Evolutionary conservation across 805 yeast species (phyloP), one percentile per base, ranked within the genome.

Genomic region (Starmerella sirachaensis): DNA sequence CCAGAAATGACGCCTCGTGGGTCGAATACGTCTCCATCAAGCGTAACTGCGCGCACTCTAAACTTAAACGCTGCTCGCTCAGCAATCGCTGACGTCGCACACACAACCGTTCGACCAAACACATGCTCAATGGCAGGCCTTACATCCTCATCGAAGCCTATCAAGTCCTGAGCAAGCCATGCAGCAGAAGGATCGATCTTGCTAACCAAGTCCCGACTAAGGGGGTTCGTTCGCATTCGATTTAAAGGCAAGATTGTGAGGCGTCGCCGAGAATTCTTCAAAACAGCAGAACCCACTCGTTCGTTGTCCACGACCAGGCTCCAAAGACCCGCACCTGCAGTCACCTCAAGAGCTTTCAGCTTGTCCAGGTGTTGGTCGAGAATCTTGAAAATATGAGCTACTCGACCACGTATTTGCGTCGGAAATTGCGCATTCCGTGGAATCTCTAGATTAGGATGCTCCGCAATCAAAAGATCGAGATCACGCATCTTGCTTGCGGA

Each of bases 1-100:
- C 99, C 99, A 1, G 95, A 81, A 19, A 91, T 64, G 6, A 94
- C 82, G 12, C 99, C 99, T 48, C 79, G 84, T 0, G 98, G 98
- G 55, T 91, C 98, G 59, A 86, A 91, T 9, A 78, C 70, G 57
- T 91, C 98, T 35, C 98, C 99, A 37, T 85, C 86, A 23, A 81
- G 57, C 0, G 99, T 91, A 12, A 93, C 84, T 21, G 93, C 91
- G 55, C 86, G 76, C 56, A 85, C 84, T 0, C 96, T 83, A n/a
- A 91, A 42, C 26, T 40, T 17, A 33, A 38, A 45, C 6, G 51
- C 47, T 1, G 44, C 79, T 33, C 68, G 65, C 49, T 86, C 79
- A 0, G 98, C 97, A 0, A 93, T 76, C 12, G 79, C 78, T 0
- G 94, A 81, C 58, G 85, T 93, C 14, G 74, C 63, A 61, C 98